A percentile compares a stretch with the other conserved stretches of the same genome.
Evolutionary conservation across 1,284 basidiomycete genomes (phyloP).

Genomic region (Schizophyllum commune): DNA sequence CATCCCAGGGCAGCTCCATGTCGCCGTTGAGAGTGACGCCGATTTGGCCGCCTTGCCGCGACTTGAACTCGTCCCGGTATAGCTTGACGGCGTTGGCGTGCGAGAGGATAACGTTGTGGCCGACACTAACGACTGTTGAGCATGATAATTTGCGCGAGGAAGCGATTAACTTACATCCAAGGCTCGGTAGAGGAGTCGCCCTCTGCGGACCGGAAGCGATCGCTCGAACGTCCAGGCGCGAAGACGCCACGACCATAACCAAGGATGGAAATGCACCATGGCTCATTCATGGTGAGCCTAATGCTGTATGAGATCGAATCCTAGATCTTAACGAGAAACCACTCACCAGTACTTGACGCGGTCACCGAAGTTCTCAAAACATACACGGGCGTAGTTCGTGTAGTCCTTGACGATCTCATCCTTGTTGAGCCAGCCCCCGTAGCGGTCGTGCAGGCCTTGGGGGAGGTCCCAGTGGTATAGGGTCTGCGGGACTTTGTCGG

Average conservation of each 20-base stretch:
- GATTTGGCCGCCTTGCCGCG: conserved; percentile 49
- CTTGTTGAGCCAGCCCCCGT: conserved; percentile 67
- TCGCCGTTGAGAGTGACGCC: conserved; percentile 72
- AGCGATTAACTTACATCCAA: conserved; percentile 50
- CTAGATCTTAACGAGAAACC: conserved; percentile 1
- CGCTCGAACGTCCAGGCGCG: conserved; percentile 61
- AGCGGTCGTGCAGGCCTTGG: conserved; percentile 59
- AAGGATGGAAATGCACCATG: conserved; percentile 63
- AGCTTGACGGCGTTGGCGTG: conserved; percentile 60
- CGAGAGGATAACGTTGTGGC: conserved; percentile 59
- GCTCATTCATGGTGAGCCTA: conserved; percentile 69
- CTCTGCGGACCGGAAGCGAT: conserved; percentile 44
- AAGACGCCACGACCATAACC: conserved; percentile 62
- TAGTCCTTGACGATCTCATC: conserved; percentile 58
- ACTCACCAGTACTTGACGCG: conserved; percentile 66
- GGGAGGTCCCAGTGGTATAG: conserved; percentile 78
- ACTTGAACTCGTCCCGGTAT: conserved; percentile 57
- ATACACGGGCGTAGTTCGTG: conserved; percentile 51
- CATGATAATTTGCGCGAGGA: conserved; percentile 6
- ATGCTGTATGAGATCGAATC: conserved; percentile 6
- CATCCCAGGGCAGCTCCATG: conserved; percentile 65
- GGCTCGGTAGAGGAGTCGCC: conserved; percentile 63
- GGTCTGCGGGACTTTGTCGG: conserved; percentile 35
- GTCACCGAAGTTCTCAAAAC: conserved; percentile 65
- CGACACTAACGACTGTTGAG: conserved; percentile 37